Conservation (phyloP, 306 rosid species). For the Prunus persica region DNA sequence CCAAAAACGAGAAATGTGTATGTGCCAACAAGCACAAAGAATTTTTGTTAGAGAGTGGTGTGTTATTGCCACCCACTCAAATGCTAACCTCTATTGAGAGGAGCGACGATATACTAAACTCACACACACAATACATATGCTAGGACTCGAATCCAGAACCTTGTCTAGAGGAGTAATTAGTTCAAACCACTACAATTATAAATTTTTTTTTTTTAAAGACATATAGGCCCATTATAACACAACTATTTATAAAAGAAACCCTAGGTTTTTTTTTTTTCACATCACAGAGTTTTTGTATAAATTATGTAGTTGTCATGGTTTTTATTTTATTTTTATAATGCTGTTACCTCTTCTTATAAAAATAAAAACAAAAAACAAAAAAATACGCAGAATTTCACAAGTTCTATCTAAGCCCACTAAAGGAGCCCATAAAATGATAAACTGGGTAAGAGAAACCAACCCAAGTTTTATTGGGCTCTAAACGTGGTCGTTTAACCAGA, state of each 20-base stretch:
- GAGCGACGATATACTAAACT: no score
- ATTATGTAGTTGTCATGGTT: no score
- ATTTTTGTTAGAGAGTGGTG: not conserved
- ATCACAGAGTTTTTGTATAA: no score
- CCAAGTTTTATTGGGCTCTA: not conserved
- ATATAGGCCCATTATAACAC: no score
- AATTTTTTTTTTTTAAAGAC: no score
- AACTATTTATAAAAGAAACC: no score
- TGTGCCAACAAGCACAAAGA: not conserved
- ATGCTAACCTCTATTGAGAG: not conserved
- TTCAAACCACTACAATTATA: no score
- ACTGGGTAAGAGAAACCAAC: not conserved
- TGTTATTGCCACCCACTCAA: not conserved
- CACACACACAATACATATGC: no score
- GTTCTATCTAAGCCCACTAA: not conserved
- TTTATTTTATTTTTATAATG: no score
- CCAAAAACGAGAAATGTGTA: not conserved
- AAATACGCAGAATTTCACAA: not conserved
- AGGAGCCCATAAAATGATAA: not conserved
- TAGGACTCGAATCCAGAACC: no score
- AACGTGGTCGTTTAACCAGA: not conserved
- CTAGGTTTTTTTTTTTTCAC: no score
- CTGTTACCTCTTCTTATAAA: no score
- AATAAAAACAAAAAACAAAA: not conserved
- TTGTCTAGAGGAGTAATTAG: fast-evolving